Evolutionary conservation across 2,329 filamentous ascomycete species (phyloP).

Genomic region (Coniochaeta sp.): DNA sequence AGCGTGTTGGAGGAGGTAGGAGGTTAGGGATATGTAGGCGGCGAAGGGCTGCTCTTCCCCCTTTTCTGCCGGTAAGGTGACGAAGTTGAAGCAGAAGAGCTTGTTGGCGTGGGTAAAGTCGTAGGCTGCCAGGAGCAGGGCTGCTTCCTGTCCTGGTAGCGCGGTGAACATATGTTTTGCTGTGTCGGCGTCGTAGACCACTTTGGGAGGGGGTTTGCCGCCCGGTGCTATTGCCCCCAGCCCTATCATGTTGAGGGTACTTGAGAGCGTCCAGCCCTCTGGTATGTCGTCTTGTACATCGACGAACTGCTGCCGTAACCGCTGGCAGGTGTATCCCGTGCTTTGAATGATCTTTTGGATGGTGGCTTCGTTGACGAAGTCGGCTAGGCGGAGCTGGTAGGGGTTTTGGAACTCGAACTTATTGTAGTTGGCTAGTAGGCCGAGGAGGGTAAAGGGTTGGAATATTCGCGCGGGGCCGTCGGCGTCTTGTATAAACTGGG

Average conservation of each 20-base stretch:
- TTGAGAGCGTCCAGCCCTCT: constrained; percentile 79
- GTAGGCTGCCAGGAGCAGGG: constrained; percentile 78
- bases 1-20: constrained; percentile 90
- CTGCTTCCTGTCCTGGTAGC: constrained; percentile 73
- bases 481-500: constrained; percentile 69
- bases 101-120: constrained; percentile 95
- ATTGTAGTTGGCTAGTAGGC: constrained; percentile 93
- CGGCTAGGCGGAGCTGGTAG: constrained; percentile 83
- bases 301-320: constrained; percentile 68
- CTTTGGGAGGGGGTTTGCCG: constrained; percentile 52
- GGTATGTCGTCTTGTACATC: constrained; percentile 84
- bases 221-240: constrained; percentile 68
- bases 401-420: constrained; percentile 99
- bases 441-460: constrained; percentile 74
- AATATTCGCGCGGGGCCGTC: constrained; percentile 57
- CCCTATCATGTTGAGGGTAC: constrained; percentile 77
- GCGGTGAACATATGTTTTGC: constrained; percentile 74
- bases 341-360: constrained; percentile 77
- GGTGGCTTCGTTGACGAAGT: constrained; percentile 87
- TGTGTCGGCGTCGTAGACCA: constrained; percentile 66
- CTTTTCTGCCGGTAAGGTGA: constrained; percentile 56
- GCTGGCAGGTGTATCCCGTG: constrained; percentile 65
- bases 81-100: constrained; percentile 80
- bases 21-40: constrained; percentile 79
- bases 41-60: constrained; percentile 68